These are phyloP conservation scores for Coleophoma eucalyptorum DNA, from an alignment of 2,329 filamentous ascomycete genomes.

Conservation along the genomic window DNA sequence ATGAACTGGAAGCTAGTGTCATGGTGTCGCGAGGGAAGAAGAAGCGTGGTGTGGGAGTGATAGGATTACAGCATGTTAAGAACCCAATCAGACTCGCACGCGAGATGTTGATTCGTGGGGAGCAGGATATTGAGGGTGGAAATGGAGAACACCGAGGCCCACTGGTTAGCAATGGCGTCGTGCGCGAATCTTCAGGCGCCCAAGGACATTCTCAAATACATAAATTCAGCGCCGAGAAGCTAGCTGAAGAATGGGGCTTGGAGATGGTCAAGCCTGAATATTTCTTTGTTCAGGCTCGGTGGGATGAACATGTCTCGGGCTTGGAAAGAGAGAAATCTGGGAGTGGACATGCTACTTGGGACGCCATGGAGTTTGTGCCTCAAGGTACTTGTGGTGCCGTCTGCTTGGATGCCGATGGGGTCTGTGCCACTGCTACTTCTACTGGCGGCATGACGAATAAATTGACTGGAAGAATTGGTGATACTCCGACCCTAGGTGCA, in stretches of 20 bases:
- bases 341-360: slow-evolving; percentile 47
- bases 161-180: slow-evolving; percentile 9
- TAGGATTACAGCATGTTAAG: slow-evolving; percentile 68
- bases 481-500: slow-evolving; percentile 79
- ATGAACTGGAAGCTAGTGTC: slow-evolving; percentile 82
- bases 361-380: slow-evolving; percentile 63
- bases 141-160: slow-evolving; percentile 27
- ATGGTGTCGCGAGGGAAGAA: slow-evolving; percentile 73
- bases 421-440: slow-evolving; percentile 64
- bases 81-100: slow-evolving; percentile 75
- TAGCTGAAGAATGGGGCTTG: slow-evolving; percentile 66
- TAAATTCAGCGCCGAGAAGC: slow-evolving; percentile 62
- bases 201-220: slow-evolving; percentile 68
- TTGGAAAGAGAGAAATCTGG: slow-evolving; percentile 41
- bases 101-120: slow-evolving; percentile 65
- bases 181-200: slow-evolving; percentile 30
- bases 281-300: slow-evolving; percentile 74
- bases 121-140: slow-evolving; percentile 51
- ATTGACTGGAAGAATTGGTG: slow-evolving; percentile 77
- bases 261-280: slow-evolving; percentile 64
- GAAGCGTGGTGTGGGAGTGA: slow-evolving; percentile 77
- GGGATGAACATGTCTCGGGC: slow-evolving; percentile 72
- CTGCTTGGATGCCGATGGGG: slow-evolving; percentile 71
- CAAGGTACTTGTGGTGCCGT: slow-evolving; percentile 86
- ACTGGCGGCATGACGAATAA: slow-evolving; percentile 87